Evolutionary conservation across 176 grass and related monocot genomes (phyloP).

Genomic region (Carex littledalei): DNA sequence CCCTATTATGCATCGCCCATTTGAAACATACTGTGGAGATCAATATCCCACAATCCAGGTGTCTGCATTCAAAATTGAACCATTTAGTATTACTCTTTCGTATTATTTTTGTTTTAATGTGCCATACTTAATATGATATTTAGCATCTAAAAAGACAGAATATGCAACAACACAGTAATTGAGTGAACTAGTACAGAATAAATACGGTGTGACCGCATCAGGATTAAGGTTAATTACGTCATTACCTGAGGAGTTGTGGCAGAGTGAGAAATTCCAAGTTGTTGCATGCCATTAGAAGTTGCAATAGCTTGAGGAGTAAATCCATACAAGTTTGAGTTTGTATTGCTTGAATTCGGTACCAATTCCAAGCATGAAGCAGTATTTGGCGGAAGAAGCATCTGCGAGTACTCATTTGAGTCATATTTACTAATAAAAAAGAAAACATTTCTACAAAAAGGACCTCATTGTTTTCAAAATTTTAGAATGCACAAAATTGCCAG

Average conservation of each 20-base stretch:
- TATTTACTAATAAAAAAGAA: not conserved
- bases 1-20: constrained; percentile 27
- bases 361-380: constrained; percentile 29
- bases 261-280: constrained; percentile 25
- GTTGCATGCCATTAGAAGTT: constrained; percentile 23
- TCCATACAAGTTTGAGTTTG: constrained; percentile 39
- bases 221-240: not conserved
- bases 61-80: constrained; percentile 22
- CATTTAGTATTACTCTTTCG: not conserved
- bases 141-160: not conserved
- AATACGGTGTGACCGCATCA: not conserved
- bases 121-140: not conserved
- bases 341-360: constrained; percentile 32
- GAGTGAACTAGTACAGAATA: not conserved
- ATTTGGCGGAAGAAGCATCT: constrained; percentile 54
- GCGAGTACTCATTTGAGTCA: not conserved
- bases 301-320: constrained; percentile 23
- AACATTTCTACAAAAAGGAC: not conserved
- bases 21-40: constrained; percentile 29
- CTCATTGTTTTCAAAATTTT: not conserved
- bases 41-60: constrained; percentile 43
- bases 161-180: not conserved
- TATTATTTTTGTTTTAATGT: not conserved
- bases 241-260: constrained; percentile 46
- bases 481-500: not conserved